Evolutionary conservation across 345 rosid genomes (phyloP).

Genomic region (Boechera stricta): DNA sequence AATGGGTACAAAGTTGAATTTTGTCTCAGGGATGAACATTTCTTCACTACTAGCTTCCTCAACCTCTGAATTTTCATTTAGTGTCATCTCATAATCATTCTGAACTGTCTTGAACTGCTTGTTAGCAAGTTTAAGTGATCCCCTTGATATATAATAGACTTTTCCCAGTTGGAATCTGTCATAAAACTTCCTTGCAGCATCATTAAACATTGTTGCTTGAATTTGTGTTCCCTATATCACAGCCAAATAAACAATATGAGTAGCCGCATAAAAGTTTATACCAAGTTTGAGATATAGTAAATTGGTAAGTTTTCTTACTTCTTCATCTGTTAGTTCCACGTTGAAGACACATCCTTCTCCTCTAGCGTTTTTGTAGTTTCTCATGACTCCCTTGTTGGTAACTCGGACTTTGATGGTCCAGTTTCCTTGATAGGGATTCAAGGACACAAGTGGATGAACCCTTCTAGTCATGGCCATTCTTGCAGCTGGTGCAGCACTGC

Average conservation of each 20-base stretch:
- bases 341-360: conserved; percentile 98
- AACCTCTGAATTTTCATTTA: conserved; percentile 85
- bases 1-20: conserved; percentile 77
- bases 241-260: not conserved
- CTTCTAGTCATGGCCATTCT: conserved; percentile 90
- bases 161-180: conserved; percentile 82
- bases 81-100: conserved; percentile 94
- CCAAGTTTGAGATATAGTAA: not conserved
- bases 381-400: conserved; percentile 86
- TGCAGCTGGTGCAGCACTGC: conserved; percentile 82
- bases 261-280: not conserved
- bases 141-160: conserved; percentile 85
- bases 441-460: conserved; percentile 88
- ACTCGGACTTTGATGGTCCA: conserved; percentile 95
- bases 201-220: conserved; percentile 96
- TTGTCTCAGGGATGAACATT: conserved; percentile 75
- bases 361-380: conserved; percentile 80
- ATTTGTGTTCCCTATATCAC: conserved; percentile 82
- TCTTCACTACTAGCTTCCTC: conserved; percentile 79
- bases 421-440: conserved; percentile 95
- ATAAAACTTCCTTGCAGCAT: conserved; percentile 81
- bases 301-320: conserved; percentile 54
- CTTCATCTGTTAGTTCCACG: conserved; percentile 93
- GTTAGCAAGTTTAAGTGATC: conserved; percentile 81
- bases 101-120: conserved; percentile 87